A percentile compares a stretch with the other conserved stretches of the same genome.
Evolutionary conservation across 78 protist species (phyloP).

Genomic region (Guillardia theta): DNA sequence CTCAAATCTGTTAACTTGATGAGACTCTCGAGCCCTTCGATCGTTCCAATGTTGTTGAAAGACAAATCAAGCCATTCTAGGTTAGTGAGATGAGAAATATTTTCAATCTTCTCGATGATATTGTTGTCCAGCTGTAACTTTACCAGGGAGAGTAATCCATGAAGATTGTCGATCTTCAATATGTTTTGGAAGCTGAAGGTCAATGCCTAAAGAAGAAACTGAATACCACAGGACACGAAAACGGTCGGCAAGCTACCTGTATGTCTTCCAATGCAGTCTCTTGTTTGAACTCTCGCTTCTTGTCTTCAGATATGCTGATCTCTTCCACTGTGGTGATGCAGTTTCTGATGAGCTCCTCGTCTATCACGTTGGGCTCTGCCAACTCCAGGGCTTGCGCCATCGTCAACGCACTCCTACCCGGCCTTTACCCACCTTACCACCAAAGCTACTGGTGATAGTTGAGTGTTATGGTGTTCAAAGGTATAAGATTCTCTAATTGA

Average conservation of each 20-base stretch:
- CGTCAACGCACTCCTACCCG: too few species aligned
- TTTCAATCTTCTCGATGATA: constrained; percentile 23
- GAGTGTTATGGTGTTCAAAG: too few species aligned
- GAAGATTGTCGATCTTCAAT: constrained; percentile 37
- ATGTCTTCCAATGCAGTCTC: background rate
- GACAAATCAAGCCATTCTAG: constrained; percentile 39
- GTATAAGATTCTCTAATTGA: too few species aligned
- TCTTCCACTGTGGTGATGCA: constrained; percentile 10
- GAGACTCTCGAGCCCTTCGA: constrained; percentile 40
- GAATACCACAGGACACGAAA: background rate
- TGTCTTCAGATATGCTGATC: background rate
- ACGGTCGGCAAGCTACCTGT: background rate
- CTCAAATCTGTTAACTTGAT: constrained; percentile 10
- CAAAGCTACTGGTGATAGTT: too few species aligned
- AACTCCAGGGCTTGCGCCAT: background rate
- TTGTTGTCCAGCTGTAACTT: constrained; percentile 59
- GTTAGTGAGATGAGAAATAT: background rate
- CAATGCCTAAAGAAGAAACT: background rate
- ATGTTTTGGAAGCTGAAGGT: background rate
- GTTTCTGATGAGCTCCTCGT: constrained; percentile 35
- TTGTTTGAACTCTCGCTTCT: background rate
- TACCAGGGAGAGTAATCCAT: background rate
- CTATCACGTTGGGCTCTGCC: constrained; percentile 9
- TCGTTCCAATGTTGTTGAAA: constrained; percentile 45
- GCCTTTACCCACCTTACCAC: too few species aligned